phyloP scores from a whole-genome alignment of 2,329 filamentous ascomycete genomes.

The Xylariomycetidae sp. region DNA sequence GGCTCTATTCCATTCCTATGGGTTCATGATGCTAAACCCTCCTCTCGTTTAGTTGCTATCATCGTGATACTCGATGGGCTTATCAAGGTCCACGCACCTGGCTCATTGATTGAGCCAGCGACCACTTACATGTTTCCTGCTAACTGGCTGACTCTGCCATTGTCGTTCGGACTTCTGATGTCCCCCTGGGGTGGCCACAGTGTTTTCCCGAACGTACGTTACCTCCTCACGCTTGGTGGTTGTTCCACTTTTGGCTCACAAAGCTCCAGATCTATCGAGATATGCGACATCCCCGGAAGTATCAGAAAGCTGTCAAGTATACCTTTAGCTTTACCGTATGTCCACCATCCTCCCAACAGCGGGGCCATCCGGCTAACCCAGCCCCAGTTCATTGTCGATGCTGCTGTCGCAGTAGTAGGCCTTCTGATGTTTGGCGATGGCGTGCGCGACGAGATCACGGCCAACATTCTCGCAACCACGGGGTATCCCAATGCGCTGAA shows the following conservation, averaged over 20 bases:
- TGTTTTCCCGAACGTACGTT: slow-evolving; percentile 69
- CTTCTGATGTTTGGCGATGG: slow-evolving; percentile 90
- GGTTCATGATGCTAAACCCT: slow-evolving; percentile 1
- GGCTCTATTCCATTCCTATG: background rate
- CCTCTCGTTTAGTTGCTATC: slow-evolving; percentile 71
- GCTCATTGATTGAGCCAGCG: slow-evolving; percentile 77
- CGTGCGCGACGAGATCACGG: slow-evolving; percentile 84
- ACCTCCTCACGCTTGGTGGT: too few species aligned
- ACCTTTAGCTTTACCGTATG: slow-evolving; percentile 81
- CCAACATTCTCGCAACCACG: slow-evolving; percentile 71
- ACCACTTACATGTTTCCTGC: slow-evolving; percentile 74
- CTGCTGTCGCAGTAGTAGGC: slow-evolving; percentile 74
- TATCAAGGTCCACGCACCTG: slow-evolving; percentile 70
- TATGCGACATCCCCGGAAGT: slow-evolving; percentile 74
- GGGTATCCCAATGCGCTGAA: slow-evolving; percentile 70
- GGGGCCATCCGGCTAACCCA: too few species aligned
- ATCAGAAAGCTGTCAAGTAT: slow-evolving; percentile 60
- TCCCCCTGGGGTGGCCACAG: slow-evolving; percentile 60
- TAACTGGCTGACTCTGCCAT: slow-evolving; percentile 80
- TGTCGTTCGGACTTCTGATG: slow-evolving; percentile 88
- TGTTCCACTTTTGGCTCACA: slow-evolving; percentile 8
- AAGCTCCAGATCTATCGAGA: slow-evolving; percentile 50
- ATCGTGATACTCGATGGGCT: slow-evolving; percentile 84
- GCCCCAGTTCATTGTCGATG: slow-evolving; percentile 67
- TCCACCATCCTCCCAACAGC: too few species aligned